Evolutionary conservation across 2,329 filamentous ascomycete species (phyloP).

Genomic region (Calonectria crousiana): DNA sequence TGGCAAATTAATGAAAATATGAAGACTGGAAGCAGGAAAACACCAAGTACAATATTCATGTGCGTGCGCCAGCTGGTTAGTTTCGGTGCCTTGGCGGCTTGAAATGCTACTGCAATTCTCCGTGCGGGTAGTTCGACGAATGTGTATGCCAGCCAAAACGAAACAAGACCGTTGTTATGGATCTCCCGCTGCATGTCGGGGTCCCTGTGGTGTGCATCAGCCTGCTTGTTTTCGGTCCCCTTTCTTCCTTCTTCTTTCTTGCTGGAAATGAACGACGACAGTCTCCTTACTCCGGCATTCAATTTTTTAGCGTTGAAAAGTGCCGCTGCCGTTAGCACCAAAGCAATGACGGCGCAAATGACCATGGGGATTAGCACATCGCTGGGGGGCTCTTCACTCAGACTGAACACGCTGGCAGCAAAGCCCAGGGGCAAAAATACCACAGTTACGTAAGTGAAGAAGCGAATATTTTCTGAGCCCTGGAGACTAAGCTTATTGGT

Average conservation of each 20-base stretch:
- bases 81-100: background rate
- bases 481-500: background rate
- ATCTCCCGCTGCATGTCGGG: too few species aligned
- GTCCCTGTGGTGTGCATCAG: background rate
- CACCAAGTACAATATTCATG: background rate
- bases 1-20: background rate
- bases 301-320: background rate
- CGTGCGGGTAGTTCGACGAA: background rate
- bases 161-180: background rate
- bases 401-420: background rate
- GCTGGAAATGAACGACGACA: background rate
- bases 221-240: background rate
- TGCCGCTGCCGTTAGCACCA: background rate
- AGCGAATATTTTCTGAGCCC: conserved; percentile 3
- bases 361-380: background rate
- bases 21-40: background rate
- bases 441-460: conserved; percentile 5
- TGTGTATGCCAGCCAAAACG: background rate
- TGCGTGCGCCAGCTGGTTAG: background rate
- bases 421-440: conserved; percentile 6
- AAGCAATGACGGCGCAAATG: background rate
- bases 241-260: background rate
- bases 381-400: background rate
- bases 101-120: background rate
- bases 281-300: background rate